Evolutionary conservation across 805 yeast species (phyloP).

Genomic region (Geotrichum ghanense): DNA sequence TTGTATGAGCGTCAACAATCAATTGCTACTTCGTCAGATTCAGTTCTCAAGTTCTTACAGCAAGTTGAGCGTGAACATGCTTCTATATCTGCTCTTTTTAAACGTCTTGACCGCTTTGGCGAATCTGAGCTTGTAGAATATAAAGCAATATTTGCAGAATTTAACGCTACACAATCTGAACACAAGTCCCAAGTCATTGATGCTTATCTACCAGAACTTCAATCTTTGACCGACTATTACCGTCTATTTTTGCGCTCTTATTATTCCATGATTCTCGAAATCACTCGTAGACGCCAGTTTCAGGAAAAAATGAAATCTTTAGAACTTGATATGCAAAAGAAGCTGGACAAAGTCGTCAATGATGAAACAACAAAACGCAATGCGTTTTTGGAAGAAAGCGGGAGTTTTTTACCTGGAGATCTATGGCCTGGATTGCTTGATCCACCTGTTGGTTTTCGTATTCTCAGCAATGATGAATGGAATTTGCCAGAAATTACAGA

Average conservation of each 20-base stretch:
- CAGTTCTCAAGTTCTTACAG: constrained; percentile 13
- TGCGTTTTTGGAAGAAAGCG: constrained; percentile 36
- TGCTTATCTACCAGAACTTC: constrained; percentile 25
- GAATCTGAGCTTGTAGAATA: constrained; percentile 10
- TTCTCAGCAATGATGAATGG: background rate
- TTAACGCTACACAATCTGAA: constrained; percentile 14
- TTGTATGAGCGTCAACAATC: constrained; percentile 14
- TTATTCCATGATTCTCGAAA: constrained; percentile 39
- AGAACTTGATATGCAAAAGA: constrained; percentile 31
- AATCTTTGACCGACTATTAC: constrained; percentile 38
- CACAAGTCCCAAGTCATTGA: constrained; percentile 14
- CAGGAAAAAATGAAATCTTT: constrained; percentile 31
- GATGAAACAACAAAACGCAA: constrained; percentile 36
- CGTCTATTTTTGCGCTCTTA: constrained; percentile 41
- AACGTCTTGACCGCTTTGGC: constrained; percentile 14
- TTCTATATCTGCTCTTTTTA: constrained; percentile 9
- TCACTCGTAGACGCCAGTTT: constrained; percentile 36
- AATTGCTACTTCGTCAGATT: constrained; percentile 11
- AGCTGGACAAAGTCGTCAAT: constrained; percentile 29
- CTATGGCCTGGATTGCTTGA: constrained; percentile 37
- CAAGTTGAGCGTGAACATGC: constrained; percentile 20
- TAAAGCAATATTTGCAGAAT: constrained; percentile 13
- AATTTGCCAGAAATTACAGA: constrained; percentile 1
- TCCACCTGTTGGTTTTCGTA: constrained; percentile 15
- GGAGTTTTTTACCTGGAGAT: constrained; percentile 46